Conservation (phyloP, 805 yeast species). For the Phaffomyces thermotolerans region DNA sequence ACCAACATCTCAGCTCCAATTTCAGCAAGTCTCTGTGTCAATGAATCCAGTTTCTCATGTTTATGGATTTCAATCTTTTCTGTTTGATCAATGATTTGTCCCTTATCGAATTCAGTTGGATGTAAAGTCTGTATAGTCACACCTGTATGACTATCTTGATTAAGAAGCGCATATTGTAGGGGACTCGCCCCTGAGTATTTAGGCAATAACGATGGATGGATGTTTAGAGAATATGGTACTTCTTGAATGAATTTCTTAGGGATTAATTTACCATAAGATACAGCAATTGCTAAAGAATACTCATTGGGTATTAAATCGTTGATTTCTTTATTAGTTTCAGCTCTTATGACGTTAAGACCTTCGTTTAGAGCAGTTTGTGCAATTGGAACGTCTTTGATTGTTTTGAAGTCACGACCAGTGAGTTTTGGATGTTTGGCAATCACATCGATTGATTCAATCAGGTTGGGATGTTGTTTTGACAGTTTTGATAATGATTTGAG, state of each 20-base stretch:
- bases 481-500: conserved; percentile 32
- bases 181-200: conserved; percentile 85
- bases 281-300: conserved; percentile 76
- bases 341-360: conserved; percentile 37
- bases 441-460: conserved; percentile 41
- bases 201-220: conserved; percentile 90
- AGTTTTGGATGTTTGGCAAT: conserved; percentile 58
- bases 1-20: conserved; percentile 56
- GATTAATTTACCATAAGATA: conserved; percentile 79
- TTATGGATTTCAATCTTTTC: conserved; percentile 31
- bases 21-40: conserved; percentile 46
- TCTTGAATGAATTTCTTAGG: conserved; percentile 49
- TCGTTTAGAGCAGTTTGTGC: conserved; percentile 31
- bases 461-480: conserved; percentile 11
- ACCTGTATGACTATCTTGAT: conserved; percentile 60
- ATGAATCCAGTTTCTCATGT: conserved; percentile 36
- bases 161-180: conserved; percentile 67
- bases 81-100: conserved; percentile 59
- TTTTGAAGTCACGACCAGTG: conserved; percentile 50
- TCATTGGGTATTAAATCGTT: conserved; percentile 18
- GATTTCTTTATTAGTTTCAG: conserved; percentile 42
- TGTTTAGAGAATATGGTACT: conserved; percentile 63
- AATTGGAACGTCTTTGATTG: conserved; percentile 46
- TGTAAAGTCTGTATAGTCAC: conserved; percentile 87
- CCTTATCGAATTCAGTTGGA: conserved; percentile 79